phyloP scores from a whole-genome alignment of 2,329 filamentous ascomycete genomes.

The Magnaporthiopsis incrustans region DNA sequence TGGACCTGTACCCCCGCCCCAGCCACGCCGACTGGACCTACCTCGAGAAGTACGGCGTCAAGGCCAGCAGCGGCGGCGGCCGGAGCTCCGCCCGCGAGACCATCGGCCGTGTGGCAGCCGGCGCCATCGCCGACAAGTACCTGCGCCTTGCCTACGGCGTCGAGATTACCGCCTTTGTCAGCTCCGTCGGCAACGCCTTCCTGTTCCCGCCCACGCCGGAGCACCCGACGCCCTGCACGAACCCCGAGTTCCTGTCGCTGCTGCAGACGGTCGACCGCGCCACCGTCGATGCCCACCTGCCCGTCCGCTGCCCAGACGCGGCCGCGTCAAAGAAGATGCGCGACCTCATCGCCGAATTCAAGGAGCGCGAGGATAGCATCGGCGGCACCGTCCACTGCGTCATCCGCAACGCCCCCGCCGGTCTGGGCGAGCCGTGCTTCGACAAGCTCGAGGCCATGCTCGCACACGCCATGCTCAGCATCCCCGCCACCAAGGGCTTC shows the following conservation, averaged over 20 bases:
- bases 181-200: slow-evolving; percentile 72
- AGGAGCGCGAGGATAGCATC: slow-evolving; percentile 77
- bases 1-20: slow-evolving; percentile 85
- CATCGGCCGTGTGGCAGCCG: slow-evolving; percentile 84
- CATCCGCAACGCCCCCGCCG: slow-evolving; percentile 75
- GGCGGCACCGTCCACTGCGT: slow-evolving; percentile 94
- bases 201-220: slow-evolving; percentile 65
- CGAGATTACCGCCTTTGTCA: slow-evolving; percentile 86
- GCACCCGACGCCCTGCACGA: slow-evolving; percentile 60
- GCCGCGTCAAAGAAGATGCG: slow-evolving; percentile 64
- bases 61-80: slow-evolving; percentile 83
- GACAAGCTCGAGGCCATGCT: slow-evolving; percentile 91
- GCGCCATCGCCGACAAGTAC: slow-evolving; percentile 91
- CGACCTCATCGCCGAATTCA: slow-evolving; percentile 66
- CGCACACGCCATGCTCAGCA: slow-evolving; percentile 88
- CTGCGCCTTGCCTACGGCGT: slow-evolving; percentile 71
- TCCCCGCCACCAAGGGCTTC: slow-evolving; percentile 92
- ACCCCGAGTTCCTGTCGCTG: slow-evolving; percentile 72
- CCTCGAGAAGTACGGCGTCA: slow-evolving; percentile 92
- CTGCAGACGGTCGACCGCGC: slow-evolving; percentile 64
- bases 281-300: slow-evolving; percentile 75
- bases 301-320: slow-evolving; percentile 75
- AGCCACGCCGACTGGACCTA: slow-evolving; percentile 97
- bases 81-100: slow-evolving; percentile 91
- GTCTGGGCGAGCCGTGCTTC: slow-evolving; percentile 89